These are phyloP conservation scores for Candida tropicalis DNA, from an alignment of 1,139 yeast species.

Conservation along the genomic window DNA sequence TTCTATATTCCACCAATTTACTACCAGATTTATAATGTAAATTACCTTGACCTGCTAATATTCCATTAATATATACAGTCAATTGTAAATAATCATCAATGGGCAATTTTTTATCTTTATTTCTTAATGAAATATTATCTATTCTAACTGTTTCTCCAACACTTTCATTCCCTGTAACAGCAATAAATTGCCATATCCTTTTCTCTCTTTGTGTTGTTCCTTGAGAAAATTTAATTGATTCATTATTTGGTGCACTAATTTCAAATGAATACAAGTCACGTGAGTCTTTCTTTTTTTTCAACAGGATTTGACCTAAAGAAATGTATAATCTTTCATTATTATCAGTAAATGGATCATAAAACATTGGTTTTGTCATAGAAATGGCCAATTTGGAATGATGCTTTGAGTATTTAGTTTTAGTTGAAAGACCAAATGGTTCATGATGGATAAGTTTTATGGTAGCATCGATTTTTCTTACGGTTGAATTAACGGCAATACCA, in stretches of 20 bases:
- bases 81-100: constrained; percentile 59
- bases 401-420: constrained; percentile 38
- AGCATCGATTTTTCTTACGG: constrained; percentile 72
- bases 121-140: constrained; percentile 51
- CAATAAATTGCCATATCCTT: constrained; percentile 71
- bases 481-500: constrained; percentile 81
- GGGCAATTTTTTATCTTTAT: constrained; percentile 32
- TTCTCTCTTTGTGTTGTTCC: constrained; percentile 65
- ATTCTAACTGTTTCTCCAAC: constrained; percentile 71
- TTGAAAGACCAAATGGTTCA: constrained; percentile 32
- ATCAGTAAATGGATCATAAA: constrained; percentile 63
- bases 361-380: constrained; percentile 61
- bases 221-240: constrained; percentile 57
- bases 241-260: constrained; percentile 50
- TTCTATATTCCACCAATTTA: constrained; percentile 44
- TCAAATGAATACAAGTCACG: constrained; percentile 52
- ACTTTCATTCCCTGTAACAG: constrained; percentile 72
- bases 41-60: constrained; percentile 58
- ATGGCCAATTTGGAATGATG: constrained; percentile 49
- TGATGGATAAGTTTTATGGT: constrained; percentile 76
- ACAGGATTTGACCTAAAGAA: constrained; percentile 52
- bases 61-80: constrained; percentile 65
- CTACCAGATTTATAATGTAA: constrained; percentile 44
- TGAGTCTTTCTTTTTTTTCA: constrained; percentile 29
- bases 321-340: constrained; percentile 63